A percentile compares a stretch with the other conserved stretches of the same genome.
Evolutionary conservation across 1,284 basidiomycete species (phyloP).

Genomic region (Sanghuangporus sanghuang): DNA sequence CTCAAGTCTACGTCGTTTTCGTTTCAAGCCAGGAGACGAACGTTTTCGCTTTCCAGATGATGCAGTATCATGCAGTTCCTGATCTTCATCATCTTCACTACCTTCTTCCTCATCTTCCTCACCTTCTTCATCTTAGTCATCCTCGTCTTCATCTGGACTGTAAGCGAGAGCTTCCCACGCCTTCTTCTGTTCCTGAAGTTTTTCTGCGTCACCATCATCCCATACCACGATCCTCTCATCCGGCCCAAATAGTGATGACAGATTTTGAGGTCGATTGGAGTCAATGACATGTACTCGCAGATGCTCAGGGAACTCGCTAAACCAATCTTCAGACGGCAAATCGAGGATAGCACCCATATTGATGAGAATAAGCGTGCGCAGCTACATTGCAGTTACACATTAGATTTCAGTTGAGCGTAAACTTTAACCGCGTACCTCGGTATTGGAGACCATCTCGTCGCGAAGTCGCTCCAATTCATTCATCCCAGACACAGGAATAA

Average conservation of each 20-base stretch:
- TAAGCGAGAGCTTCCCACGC: conserved; percentile 75
- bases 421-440: conserved; percentile 55
- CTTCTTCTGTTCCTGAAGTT: conserved; percentile 57
- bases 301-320: conserved; percentile 58
- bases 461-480: conserved; percentile 63
- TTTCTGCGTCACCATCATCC: conserved; percentile 81
- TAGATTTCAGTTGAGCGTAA: conserved; percentile 1
- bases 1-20: conserved; percentile 47
- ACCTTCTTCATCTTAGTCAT: conserved; percentile 35
- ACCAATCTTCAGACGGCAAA: conserved; percentile 69
- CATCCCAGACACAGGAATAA: conserved; percentile 90
- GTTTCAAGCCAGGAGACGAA: conserved; percentile 26
- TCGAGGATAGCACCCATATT: conserved; percentile 92
- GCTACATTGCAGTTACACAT: conserved; percentile 38
- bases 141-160: conserved; percentile 41
- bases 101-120: conserved; percentile 43
- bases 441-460: conserved; percentile 61
- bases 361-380: conserved; percentile 87
- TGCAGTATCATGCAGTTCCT: conserved; percentile 23
- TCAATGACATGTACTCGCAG: conserved; percentile 90
- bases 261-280: conserved; percentile 86
- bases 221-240: conserved; percentile 75
- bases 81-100: conserved; percentile 30
- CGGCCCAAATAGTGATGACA: conserved; percentile 82
- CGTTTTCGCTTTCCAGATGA: conserved; percentile 52